Percentiles rank a stretch among this genome's conserved stretches.
Conservation (phyloP, 73 alveolate genomes). For the Paramecium octaurelia region DNA sequence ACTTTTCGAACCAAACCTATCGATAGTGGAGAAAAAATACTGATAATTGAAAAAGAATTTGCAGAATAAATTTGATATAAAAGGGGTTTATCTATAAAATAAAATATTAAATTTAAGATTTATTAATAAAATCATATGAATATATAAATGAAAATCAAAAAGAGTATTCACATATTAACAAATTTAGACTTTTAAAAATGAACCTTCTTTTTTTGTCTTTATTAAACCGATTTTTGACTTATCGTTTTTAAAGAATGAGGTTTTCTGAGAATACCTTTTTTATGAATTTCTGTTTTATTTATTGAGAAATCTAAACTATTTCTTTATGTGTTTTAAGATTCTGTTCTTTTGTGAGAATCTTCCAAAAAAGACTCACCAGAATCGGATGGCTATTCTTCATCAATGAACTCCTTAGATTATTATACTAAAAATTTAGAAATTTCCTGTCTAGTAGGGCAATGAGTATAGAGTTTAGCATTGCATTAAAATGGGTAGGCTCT, state of each 20-base stretch:
- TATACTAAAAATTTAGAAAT: neutral
- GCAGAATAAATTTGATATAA: constrained; percentile 43
- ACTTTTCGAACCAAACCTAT: constrained; percentile 52
- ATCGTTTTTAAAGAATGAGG: neutral
- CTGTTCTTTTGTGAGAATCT: neutral
- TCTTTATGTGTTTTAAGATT: neutral
- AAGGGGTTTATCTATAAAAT: neutral
- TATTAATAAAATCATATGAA: neutral
- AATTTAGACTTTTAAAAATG: neutral
- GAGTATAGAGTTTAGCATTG: neutral
- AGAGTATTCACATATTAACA: neutral
- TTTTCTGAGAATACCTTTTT: neutral
- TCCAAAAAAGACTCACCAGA: neutral
- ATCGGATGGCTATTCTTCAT: neutral
- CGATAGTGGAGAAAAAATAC: constrained; percentile 59
- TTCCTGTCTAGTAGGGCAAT: neutral
- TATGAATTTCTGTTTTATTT: neutral
- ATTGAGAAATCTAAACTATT: neutral
- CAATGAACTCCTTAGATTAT: neutral
- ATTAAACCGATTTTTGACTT: neutral
- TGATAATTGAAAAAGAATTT: constrained; percentile 59
- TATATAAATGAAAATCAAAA: neutral
- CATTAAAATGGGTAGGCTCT: neutral
- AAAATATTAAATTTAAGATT: neutral
- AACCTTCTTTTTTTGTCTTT: neutral